Conservation (phyloP, 78 protist genomes). For the Dictyostelium purpureum region DNA sequence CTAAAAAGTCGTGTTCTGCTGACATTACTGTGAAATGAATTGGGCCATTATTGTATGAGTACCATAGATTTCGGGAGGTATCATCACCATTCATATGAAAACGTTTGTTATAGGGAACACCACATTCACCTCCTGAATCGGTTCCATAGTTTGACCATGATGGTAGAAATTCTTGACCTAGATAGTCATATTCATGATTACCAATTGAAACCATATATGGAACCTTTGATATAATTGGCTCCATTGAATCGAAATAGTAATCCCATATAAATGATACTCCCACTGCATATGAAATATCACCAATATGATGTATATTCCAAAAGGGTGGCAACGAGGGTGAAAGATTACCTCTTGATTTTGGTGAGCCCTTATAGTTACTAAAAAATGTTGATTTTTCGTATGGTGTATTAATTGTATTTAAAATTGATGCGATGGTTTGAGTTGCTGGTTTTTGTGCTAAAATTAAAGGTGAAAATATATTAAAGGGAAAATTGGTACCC, state of each 20-base stretch:
- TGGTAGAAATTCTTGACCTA: conserved; percentile 65
- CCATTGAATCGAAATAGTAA: conserved; percentile 39
- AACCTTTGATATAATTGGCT: conserved; percentile 11
- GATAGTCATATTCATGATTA: conserved; percentile 77
- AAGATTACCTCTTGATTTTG: not conserved
- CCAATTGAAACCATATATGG: conserved; percentile 78
- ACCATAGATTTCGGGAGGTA: conserved; percentile 25
- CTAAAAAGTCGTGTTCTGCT: conserved; percentile 61
- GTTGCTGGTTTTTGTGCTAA: conserved; percentile 38
- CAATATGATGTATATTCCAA: conserved; percentile 72
- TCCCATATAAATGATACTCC: conserved; percentile 81
- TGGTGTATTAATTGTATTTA: conserved; percentile 3
- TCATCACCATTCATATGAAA: conserved; percentile 57
- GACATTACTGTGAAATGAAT: conserved; percentile 74
- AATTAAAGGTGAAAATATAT: conserved; percentile 12
- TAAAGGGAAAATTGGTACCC: conserved; percentile 53
- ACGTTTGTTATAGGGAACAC: conserved; percentile 52
- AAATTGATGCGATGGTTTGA: not conserved
- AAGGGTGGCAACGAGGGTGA: conserved; percentile 19
- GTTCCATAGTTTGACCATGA: conserved; percentile 61
- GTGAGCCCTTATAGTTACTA: not conserved
- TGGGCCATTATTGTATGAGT: conserved; percentile 69
- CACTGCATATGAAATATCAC: conserved; percentile 83
- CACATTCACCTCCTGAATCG: conserved; percentile 83
- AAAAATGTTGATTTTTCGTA: conserved; percentile 4